Evolutionary conservation across 2,329 filamentous ascomycete genomes (phyloP).

Genomic region (Fonsecaea monophora): DNA sequence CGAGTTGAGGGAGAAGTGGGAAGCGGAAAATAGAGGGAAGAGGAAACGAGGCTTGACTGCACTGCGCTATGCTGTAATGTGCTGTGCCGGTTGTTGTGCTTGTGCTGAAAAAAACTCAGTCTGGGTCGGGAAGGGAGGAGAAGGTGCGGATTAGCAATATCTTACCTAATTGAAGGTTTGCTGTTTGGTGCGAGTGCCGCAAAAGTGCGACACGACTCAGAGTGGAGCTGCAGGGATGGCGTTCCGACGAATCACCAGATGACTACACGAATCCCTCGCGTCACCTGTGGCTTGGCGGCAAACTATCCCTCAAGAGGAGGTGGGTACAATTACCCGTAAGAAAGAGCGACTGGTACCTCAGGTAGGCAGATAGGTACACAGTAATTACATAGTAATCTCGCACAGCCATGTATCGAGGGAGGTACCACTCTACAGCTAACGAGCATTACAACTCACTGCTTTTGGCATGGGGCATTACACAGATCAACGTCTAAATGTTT

Average conservation of each 20-base stretch:
- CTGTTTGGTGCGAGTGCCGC: not conserved
- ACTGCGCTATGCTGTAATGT: not conserved
- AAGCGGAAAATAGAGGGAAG: not conserved
- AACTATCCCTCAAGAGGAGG: not conserved
- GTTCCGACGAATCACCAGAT: not conserved
- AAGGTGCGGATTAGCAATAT: slow-evolving; percentile 35
- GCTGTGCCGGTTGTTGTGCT: too few species aligned
- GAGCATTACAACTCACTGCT: too few species aligned
- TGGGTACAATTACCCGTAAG: not conserved
- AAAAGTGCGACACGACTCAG: not conserved
- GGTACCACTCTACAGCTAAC: too few species aligned
- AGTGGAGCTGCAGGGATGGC: not conserved
- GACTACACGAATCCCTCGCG: not conserved
- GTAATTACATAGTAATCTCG: too few species aligned
- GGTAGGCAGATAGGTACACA: too few species aligned
- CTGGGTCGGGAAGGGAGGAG: slow-evolving; percentile 12
- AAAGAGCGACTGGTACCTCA: not conserved
- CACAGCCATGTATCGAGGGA: too few species aligned
- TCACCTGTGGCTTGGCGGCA: slow-evolving; percentile 14
- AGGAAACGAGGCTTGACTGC: not conserved
- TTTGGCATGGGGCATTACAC: not conserved
- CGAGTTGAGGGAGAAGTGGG: not conserved
- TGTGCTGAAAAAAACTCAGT: too few species aligned
- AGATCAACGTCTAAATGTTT: not conserved
- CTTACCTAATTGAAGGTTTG: slow-evolving; percentile 32